phyloP scores from a whole-genome alignment of 768 basidiomycete species.

The Sporobolomyces pararoseus region DNA sequence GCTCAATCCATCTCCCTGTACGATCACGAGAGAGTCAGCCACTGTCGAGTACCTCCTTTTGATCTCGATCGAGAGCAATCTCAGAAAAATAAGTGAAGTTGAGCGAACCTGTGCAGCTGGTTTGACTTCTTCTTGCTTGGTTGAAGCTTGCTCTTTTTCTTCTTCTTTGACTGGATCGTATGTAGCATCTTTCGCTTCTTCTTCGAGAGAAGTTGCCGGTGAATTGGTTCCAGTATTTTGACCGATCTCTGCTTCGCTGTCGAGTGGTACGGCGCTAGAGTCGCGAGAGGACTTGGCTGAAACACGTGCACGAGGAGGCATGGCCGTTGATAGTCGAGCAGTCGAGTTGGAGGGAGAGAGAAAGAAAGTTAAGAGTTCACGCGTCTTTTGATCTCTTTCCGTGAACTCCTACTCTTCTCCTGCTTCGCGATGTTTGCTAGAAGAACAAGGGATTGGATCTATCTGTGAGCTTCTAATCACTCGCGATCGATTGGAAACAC shows the following conservation, averaged over 20 bases:
- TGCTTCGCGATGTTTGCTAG: constrained; percentile 1
- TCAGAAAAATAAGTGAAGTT: neutral
- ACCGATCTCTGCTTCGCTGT: neutral
- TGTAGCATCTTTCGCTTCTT: constrained; percentile 10
- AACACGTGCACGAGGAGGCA: neutral
- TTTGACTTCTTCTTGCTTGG: neutral
- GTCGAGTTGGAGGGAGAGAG: neutral
- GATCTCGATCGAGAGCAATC: neutral
- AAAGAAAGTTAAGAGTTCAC: neutral
- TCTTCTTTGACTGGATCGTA: constrained; percentile 15
- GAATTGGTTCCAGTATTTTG: constrained; percentile 5
- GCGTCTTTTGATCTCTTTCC: neutral
- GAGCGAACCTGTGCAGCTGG: constrained; percentile 1
- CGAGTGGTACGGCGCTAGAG: neutral
- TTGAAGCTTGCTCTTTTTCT: neutral
- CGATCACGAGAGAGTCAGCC: neutral
- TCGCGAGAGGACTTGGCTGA: constrained; percentile 8
- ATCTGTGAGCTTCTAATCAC: constrained; percentile 18
- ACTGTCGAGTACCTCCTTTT: too few species aligned
- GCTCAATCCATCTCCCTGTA: neutral
- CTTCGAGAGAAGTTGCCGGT: constrained; percentile 18
- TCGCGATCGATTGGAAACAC: neutral
- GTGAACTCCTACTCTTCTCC: neutral
- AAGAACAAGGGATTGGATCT: constrained; percentile 27
- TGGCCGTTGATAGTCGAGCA: neutral